Evolutionary conservation across 169 alveolate genomes (phyloP).

Genomic region (Plasmodium reichenowi): DNA sequence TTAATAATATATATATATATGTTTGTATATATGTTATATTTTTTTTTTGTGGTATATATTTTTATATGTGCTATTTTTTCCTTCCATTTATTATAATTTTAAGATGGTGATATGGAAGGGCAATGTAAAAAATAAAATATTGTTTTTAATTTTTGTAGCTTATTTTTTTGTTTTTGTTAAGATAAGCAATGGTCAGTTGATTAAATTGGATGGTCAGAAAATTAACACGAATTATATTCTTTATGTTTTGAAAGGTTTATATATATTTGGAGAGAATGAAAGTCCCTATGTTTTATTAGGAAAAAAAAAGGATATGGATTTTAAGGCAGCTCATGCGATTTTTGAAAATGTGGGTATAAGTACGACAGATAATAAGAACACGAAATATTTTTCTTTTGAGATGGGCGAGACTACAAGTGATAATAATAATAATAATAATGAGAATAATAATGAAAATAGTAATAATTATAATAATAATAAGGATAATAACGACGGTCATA

Average conservation of each 20-base stretch:
- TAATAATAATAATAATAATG: not conserved
- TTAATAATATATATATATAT: not conserved
- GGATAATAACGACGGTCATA: not conserved
- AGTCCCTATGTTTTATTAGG: conserved; percentile 63
- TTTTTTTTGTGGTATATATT: too few relatives aligned
- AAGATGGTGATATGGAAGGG: conserved; percentile 73
- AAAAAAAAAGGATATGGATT: conserved; percentile 61
- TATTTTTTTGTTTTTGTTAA: conserved; percentile 21
- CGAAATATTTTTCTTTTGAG: conserved; percentile 69
- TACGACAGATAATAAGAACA: conserved; percentile 64
- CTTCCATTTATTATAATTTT: not conserved
- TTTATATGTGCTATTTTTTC: not conserved
- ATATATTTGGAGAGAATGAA: conserved; percentile 71
- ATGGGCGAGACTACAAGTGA: not conserved
- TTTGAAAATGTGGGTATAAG: conserved; percentile 75
- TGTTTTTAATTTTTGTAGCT: conserved; percentile 11
- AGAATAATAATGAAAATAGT: not conserved
- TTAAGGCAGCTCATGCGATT: conserved; percentile 47
- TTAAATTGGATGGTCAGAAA: conserved; percentile 74
- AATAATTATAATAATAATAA: not conserved
- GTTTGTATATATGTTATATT: not conserved
- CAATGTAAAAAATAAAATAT: conserved; percentile 33
- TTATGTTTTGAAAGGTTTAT: conserved; percentile 73
- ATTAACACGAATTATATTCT: conserved; percentile 71
- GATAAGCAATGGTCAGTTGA: conserved; percentile 59